A percentile compares a stretch with the other conserved stretches of the same genome.
Conservation (phyloP, 371 early-diverging fungal species). For the Apophysomyces sp. region DNA sequence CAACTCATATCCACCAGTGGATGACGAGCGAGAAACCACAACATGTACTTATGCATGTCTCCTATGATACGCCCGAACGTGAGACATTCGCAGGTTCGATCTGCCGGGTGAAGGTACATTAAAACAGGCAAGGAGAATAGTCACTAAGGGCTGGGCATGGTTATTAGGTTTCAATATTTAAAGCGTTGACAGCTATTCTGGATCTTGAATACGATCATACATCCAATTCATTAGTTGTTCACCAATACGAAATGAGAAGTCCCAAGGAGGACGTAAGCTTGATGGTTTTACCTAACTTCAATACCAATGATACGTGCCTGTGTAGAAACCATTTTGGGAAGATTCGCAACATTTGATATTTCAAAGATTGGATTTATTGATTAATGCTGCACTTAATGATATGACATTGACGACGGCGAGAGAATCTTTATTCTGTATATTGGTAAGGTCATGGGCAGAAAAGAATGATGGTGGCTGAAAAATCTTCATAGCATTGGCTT, state of each 20-base stretch:
- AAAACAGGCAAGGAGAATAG: not conserved
- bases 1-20: slow-evolving; percentile 28
- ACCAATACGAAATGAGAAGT: slow-evolving; percentile 38
- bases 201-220: slow-evolving; percentile 29
- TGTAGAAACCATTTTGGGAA: slow-evolving; percentile 23
- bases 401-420: slow-evolving; percentile 31
- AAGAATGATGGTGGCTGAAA: not conserved
- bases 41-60: slow-evolving; percentile 11
- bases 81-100: slow-evolving; percentile 30
- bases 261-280: slow-evolving; percentile 35
- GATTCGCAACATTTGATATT: slow-evolving; percentile 37
- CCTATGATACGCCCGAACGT: slow-evolving; percentile 20
- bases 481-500: slow-evolving; percentile 34
- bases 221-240: slow-evolving; percentile 31
- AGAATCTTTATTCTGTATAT: slow-evolving; percentile 28
- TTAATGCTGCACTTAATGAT: slow-evolving; percentile 36
- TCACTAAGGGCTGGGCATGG: not conserved
- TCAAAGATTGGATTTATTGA: slow-evolving; percentile 35
- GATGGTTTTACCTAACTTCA: not conserved
- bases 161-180: slow-evolving; percentile 28
- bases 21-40: slow-evolving; percentile 24
- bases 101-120: slow-evolving; percentile 37
- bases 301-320: not conserved
- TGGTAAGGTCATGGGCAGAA: slow-evolving; percentile 16
- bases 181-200: slow-evolving; percentile 27